These are phyloP conservation scores for Skeletonema menzelii DNA, from an alignment of 108 stramenopile genomes.

Conservation along the genomic window DNA sequence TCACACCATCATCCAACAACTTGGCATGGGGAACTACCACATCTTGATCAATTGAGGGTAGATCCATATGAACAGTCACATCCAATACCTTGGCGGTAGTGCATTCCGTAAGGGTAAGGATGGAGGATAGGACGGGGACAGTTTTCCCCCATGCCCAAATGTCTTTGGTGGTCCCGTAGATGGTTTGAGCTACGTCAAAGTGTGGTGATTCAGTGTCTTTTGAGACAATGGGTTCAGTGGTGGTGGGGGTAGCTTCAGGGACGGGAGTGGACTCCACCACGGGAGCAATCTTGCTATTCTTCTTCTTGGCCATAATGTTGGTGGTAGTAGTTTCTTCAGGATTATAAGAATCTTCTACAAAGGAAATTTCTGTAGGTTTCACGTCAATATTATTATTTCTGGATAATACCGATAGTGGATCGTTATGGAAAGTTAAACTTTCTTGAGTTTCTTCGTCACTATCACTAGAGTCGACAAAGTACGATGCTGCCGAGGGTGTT, in stretches of 20 bases:
- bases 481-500: constrained; percentile 23
- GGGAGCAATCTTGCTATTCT: not conserved
- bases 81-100: constrained; percentile 65
- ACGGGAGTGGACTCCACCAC: not conserved
- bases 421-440: constrained; percentile 20
- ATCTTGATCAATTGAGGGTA: constrained; percentile 45
- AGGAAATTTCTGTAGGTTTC: constrained; percentile 16
- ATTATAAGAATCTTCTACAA: not conserved
- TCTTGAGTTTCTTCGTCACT: constrained; percentile 17
- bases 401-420: constrained; percentile 18
- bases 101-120: constrained; percentile 68
- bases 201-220: constrained; percentile 12
- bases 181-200: constrained; percentile 58
- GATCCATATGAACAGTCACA: constrained; percentile 47
- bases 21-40: constrained; percentile 47
- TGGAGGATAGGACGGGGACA: constrained; percentile 48
- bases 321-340: constrained; percentile 28
- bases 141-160: constrained; percentile 81
- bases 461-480: constrained; percentile 19
- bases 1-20: constrained; percentile 55
- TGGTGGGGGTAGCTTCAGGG: not conserved
- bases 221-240: not conserved
- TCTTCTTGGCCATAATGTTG: constrained; percentile 3
- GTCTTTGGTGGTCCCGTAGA: constrained; percentile 61
- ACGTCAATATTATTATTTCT: not conserved